phyloP scores from a whole-genome alignment of 1,139 yeast genomes.

The Saccharomycopsis crataegensis region DNA sequence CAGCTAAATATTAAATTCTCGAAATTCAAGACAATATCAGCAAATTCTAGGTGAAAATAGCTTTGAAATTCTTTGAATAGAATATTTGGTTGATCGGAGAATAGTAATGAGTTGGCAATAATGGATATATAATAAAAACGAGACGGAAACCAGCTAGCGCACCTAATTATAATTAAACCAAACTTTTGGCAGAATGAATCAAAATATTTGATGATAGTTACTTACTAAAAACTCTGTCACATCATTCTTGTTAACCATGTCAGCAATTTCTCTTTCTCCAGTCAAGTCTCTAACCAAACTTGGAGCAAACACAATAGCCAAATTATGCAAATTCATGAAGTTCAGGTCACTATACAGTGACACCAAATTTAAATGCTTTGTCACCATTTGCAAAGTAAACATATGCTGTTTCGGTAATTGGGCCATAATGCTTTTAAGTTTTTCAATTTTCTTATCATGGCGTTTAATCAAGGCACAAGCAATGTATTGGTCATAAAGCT shows the following conservation, averaged over 20 bases:
- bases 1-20: no score
- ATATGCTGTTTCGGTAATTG: constrained; percentile 64
- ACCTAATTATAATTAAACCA: background rate
- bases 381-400: constrained; percentile 45
- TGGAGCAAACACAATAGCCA: constrained; percentile 94
- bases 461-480: constrained; percentile 34
- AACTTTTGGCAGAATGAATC: background rate
- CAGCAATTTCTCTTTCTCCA: constrained; percentile 79
- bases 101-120: background rate
- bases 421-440: constrained; percentile 31
- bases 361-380: constrained; percentile 59
- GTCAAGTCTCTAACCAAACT: constrained; percentile 75
- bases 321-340: constrained; percentile 73
- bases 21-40: no score
- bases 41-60: no score
- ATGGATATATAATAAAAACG: background rate
- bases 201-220: constrained; percentile 40
- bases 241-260: constrained; percentile 77
- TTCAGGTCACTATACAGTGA: constrained; percentile 42
- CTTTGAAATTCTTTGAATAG: no score
- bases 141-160: background rate
- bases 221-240: constrained; percentile 71
- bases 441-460: constrained; percentile 29
- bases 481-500: constrained; percentile 60
- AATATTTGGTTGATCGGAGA: background rate